A percentile compares a stretch with the other conserved stretches of the same genome.
These are phyloP conservation scores for Carex littledalei DNA, from an alignment of 176 grass and related monocot genomes.

Conservation along the genomic window DNA sequence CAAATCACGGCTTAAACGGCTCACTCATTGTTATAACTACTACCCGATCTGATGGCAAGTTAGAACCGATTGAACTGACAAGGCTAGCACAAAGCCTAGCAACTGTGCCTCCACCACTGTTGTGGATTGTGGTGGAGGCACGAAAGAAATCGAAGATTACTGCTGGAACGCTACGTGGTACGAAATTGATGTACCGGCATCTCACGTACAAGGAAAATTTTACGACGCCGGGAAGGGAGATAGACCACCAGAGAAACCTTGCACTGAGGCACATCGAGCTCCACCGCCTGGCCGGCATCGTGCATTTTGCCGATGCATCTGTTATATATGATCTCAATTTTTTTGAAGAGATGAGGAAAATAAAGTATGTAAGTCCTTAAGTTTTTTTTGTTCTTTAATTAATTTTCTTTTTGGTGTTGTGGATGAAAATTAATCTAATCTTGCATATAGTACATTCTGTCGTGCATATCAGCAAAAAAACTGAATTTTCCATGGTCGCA, in stretches of 20 bases:
- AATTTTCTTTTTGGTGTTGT: background rate
- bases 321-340: constrained; percentile 44
- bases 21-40: constrained; percentile 56
- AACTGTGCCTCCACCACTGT: constrained; percentile 33
- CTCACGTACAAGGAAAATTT: constrained; percentile 34
- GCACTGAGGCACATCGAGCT: constrained; percentile 44
- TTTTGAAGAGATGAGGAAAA: constrained; percentile 48
- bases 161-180: constrained; percentile 27
- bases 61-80: constrained; percentile 27
- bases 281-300: constrained; percentile 41
- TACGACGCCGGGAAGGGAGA: constrained; percentile 11
- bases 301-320: constrained; percentile 37
- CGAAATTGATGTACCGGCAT: constrained; percentile 55
- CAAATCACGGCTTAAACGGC: background rate
- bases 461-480: background rate
- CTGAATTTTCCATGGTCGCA: background rate
- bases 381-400: background rate
- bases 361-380: constrained; percentile 23
- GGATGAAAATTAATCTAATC: background rate
- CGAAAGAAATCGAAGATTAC: constrained; percentile 16
- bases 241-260: constrained; percentile 32
- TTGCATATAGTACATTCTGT: background rate
- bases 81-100: constrained; percentile 45
- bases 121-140: constrained; percentile 56
- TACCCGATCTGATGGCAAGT: constrained; percentile 26